phyloP scores from a whole-genome alignment of 371 early-diverging fungal species.

The Thermomucor indicae-seudaticae region DNA sequence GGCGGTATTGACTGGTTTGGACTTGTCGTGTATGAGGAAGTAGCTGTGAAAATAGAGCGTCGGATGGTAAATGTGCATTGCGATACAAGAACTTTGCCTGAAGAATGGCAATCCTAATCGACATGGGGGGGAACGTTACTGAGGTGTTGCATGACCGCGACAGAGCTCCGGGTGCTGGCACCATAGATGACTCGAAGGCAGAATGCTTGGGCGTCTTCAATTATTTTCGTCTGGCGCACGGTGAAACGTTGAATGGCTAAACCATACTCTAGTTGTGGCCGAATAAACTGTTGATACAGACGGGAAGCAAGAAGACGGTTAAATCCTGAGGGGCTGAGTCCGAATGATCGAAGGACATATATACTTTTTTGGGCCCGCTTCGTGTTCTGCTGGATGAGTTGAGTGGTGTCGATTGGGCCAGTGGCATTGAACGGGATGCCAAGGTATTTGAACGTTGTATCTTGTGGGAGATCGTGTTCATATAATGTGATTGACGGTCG shows the following conservation, averaged over 20 bases:
- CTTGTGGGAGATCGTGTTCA: not conserved
- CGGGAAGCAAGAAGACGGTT: not conserved
- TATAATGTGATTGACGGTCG: too few species aligned
- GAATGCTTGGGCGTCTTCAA: not conserved
- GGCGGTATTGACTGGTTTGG: not conserved
- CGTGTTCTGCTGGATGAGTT: not conserved
- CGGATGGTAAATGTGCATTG: not conserved
- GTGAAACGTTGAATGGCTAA: not conserved
- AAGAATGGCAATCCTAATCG: not conserved
- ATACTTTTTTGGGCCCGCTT: not conserved
- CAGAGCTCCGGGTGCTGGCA: not conserved
- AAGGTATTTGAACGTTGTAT: not conserved
- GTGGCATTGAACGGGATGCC: slow-evolving; percentile 3
- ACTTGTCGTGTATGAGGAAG: not conserved
- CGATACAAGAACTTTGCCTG: not conserved
- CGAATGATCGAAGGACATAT: slow-evolving; percentile 2
- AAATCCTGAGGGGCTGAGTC: not conserved
- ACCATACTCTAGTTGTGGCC: slow-evolving; percentile 7
- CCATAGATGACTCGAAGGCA: not conserved
- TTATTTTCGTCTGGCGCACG: not conserved
- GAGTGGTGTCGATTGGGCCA: not conserved
- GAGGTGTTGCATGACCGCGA: not conserved
- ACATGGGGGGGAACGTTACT: not conserved
- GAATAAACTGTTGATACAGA: slow-evolving; percentile 4
- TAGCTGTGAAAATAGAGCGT: not conserved